Evolutionary conservation across 352 stramenopile genomes (phyloP), one percentile per base, ranked within the genome.

Genomic region (Globisporangium spiculum): DNA sequence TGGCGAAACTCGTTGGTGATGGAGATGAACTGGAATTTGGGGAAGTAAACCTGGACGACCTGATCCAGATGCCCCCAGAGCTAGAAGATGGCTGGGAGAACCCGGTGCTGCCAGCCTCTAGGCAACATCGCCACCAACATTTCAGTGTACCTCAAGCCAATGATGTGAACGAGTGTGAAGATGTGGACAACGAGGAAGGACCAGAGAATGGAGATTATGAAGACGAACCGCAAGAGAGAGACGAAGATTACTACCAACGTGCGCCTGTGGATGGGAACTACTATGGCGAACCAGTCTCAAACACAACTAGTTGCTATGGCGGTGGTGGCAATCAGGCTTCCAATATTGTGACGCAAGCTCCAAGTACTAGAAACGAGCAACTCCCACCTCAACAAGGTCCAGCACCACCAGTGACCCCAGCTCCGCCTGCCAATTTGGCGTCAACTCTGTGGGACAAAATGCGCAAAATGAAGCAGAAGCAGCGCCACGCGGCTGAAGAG

Each of bases 371-470:
- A 20, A 60, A n/a, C 16, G 27, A 18, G 14, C 52, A 68, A 7
- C 3, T n/a, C 27, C 27, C 27, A 24, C 7, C 10, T 59, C 44
- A 63, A 18, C 44, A 63, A 22, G 18, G 65, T 18, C 6, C 2
- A 2, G 30, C 48, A 30, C 20, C 38, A 32, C 7, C 30, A 3
- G 56, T 22, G 36, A 4, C 4, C 14, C 57, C 62, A 58, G 24
- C 48, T 3, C 77, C 76, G 6, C 72, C 79, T 4, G 54, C 67
- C 16, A 83, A 74, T 38, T 64, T 88, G 9, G 80, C 83, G 7
- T 75, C 75, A 4, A 73, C 72, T 6, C 65, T 93, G 2, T 93
- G 84, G 83, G 87, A 83, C 55, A 86, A 85, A 38, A 93, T 93
- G 85, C 75, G 76, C 16, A 79, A 81, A 46, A 73, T 69, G 20